phyloP scores from a whole-genome alignment of 371 early-diverging fungal genomes.

The Syncephalastrum sp. region DNA sequence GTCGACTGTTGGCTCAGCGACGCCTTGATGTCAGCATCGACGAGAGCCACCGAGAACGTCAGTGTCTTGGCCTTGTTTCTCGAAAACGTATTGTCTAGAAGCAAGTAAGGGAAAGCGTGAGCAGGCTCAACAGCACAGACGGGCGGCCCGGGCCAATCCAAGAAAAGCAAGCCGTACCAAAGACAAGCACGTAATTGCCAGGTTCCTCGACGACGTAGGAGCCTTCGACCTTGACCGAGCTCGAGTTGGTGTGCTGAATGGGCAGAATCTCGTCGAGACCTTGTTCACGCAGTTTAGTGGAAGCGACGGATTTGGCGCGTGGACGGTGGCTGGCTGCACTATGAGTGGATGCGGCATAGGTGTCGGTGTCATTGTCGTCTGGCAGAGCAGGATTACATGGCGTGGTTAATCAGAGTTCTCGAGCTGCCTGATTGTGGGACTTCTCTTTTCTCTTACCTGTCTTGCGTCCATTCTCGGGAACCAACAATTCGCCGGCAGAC shows the following conservation, averaged over 20 bases:
- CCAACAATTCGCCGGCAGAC: slow-evolving; percentile 16
- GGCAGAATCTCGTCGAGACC: slow-evolving; percentile 31
- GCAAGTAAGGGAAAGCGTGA: neutral
- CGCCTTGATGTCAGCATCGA: slow-evolving; percentile 14
- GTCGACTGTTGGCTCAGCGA: neutral
- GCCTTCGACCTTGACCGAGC: slow-evolving; percentile 24
- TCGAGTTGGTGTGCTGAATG: slow-evolving; percentile 30
- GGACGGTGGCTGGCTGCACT: slow-evolving; percentile 7
- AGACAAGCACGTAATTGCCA: slow-evolving; percentile 41
- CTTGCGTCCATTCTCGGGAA: slow-evolving; percentile 5
- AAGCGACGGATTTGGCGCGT: slow-evolving; percentile 25
- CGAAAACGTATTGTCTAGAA: slow-evolving; percentile 84
- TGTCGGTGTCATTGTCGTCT: slow-evolving; percentile 13
- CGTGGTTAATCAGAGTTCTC: too few relatives aligned
- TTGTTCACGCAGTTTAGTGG: slow-evolving; percentile 19
- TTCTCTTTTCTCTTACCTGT: neutral
- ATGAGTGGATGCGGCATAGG: neutral
- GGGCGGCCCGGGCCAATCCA: neutral
- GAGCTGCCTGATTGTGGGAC: neutral
- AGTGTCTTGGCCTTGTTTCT: slow-evolving; percentile 86
- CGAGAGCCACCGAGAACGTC: slow-evolving; percentile 71
- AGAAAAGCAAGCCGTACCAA: slow-evolving; percentile 23
- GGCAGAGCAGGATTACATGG: neutral
- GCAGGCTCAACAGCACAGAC: neutral
- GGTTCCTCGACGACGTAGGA: slow-evolving; percentile 34